Base-by-base conservation (phyloP, 2,329 filamentous ascomycete genomes). In the Falciphora oryzae region DNA sequence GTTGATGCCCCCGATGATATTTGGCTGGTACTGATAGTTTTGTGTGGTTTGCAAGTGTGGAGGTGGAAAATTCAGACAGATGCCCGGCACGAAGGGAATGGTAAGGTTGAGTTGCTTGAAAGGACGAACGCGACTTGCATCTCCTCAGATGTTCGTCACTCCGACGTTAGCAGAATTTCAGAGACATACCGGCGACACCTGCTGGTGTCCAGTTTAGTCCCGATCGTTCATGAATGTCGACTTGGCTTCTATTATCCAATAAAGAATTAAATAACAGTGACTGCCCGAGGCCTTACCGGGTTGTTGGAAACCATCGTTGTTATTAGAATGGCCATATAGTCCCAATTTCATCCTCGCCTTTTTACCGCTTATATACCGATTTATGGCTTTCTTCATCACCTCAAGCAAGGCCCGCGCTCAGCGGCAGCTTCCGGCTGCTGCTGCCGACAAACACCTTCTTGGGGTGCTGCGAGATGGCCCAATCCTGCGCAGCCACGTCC, bases 401-500 rank as follows among this genome's bases (percentile, higher is more conserved):
- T 66, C 66, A 76, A 4, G 65, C 31, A 65, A 77, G 65, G 2
- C 65, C 32, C 3, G 75, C 75, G 53, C 68, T 73, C 44, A 86
- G 76, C 1, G 80, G 79, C 71, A 87, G 71, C 70, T 86, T 79
- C 62, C 84, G 76, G 65, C 83, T 86, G 71, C 82, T 85, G 68
- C 79, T 76, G 3, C 84, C 84, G 10, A 87, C 81, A 67, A 74
- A 84, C 16, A 84, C 79, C 64, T 74, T 85, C 80, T 87, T 87
- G 65, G 79, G 71, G 60, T 76, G 71, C 25, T 77, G 69, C 11
- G 77, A 80, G n/a, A 86, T 70, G 59, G 92, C 84, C 93, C 94
- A 98, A 80, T 97, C 89, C 81, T 97, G 93, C n/a, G 78, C 74
- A 1, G 73, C 81, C 0, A 85, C 79, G 69, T 97, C 91, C 93